Conservation (phyloP, 1,284 basidiomycete genomes). For the Apiotrichum mycotoxinovorans region DNA sequence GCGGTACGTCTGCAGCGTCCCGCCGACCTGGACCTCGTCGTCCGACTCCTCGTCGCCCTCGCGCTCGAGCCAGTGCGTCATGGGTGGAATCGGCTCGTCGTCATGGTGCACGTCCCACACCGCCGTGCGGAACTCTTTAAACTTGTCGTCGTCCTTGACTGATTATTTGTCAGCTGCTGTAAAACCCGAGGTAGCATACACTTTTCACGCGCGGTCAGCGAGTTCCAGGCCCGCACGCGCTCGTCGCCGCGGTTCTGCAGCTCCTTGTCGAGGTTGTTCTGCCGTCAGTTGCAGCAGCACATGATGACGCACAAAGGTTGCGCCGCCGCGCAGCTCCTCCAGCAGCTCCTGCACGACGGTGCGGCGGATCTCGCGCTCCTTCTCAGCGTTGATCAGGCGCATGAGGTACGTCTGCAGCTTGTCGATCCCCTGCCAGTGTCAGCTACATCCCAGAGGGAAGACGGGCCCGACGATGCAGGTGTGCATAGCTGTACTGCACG, state of each 20-base stretch:
- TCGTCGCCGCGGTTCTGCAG: slow-evolving; percentile 7
- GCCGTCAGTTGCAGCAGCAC: not conserved
- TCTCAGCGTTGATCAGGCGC: not conserved
- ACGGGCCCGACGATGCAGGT: too few species aligned
- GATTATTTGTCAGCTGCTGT: not conserved
- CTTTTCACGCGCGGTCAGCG: slow-evolving; percentile 25
- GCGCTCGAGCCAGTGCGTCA: slow-evolving; percentile 63
- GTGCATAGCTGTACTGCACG: too few species aligned
- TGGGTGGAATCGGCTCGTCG: slow-evolving; percentile 63
- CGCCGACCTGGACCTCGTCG: slow-evolving; percentile 76
- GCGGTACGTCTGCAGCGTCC: slow-evolving; percentile 71
- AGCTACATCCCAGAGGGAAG: too few species aligned
- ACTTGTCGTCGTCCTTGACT: slow-evolving; percentile 57
- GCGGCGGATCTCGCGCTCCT: slow-evolving; percentile 19
- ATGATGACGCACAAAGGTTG: slow-evolving; percentile 57
- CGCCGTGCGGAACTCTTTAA: slow-evolving; percentile 61
- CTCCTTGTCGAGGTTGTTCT: slow-evolving; percentile 1
- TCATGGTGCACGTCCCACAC: slow-evolving; percentile 70
- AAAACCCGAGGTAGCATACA: slow-evolving; percentile 1
- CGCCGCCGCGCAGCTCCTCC: slow-evolving; percentile 57
- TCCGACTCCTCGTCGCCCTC: slow-evolving; percentile 74
- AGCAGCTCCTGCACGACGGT: slow-evolving; percentile 58
- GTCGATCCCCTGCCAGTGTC: slow-evolving; percentile 8
- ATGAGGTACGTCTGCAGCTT: not conserved
- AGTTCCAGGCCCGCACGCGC: slow-evolving; percentile 18